phyloP scores from a whole-genome alignment of 768 basidiomycete species.

The Sporobolomyces roseus region DNA sequence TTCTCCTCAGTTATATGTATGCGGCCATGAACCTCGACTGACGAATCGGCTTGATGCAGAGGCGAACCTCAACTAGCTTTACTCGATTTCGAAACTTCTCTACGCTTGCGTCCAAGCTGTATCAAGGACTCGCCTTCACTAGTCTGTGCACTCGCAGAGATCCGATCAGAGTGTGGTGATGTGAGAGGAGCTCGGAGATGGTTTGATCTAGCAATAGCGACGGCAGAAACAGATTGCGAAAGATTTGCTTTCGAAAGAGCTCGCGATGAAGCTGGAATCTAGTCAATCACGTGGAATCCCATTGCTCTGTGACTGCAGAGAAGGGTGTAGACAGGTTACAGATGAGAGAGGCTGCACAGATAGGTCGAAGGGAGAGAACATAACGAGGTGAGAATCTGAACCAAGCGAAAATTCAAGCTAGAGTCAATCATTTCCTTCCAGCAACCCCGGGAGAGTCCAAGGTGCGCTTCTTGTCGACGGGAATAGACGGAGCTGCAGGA shows the following conservation, averaged over 20 bases:
- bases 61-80: conserved; percentile 24
- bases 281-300: too few relatives aligned
- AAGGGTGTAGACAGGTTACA: too few relatives aligned
- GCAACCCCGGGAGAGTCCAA: not conserved
- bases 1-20: not conserved
- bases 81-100: conserved; percentile 10
- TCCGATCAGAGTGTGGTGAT: conserved; percentile 21
- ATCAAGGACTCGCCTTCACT: conserved; percentile 9
- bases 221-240: not conserved
- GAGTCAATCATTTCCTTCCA: too few relatives aligned
- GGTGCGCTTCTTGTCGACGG: not conserved
- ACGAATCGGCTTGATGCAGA: not conserved
- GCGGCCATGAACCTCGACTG: not conserved
- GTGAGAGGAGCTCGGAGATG: conserved; percentile 1
- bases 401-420: not conserved
- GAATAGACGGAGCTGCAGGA: not conserved
- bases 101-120: conserved; percentile 3
- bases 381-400: not conserved
- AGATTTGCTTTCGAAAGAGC: not conserved
- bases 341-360: not conserved
- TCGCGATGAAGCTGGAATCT: not conserved
- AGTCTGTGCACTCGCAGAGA: conserved; percentile 10
- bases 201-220: conserved; percentile 29
- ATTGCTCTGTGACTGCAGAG: too few relatives aligned
- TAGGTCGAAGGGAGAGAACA: not conserved